Conservation (phyloP, 2,329 filamentous ascomycete genomes). For the Talaromyces sp. region DNA sequence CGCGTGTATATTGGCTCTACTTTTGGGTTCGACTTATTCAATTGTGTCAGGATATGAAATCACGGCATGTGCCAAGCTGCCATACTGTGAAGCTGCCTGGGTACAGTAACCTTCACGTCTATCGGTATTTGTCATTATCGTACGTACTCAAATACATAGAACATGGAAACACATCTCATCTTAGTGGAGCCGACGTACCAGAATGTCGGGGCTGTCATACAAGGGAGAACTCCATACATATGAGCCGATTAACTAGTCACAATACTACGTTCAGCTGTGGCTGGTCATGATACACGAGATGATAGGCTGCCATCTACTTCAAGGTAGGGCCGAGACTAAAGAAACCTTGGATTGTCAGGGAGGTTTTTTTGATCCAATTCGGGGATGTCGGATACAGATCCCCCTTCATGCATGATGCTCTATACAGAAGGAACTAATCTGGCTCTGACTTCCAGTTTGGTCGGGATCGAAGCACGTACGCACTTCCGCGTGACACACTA, state of each 20-base stretch:
- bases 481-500: neutral
- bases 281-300: neutral
- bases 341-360: neutral
- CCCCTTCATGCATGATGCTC: neutral
- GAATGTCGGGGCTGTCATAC: conserved; percentile 1
- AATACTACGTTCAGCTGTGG: neutral
- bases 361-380: neutral
- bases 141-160: neutral
- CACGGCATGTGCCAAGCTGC: neutral
- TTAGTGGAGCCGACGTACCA: neutral
- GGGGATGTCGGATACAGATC: neutral
- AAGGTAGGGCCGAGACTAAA: neutral
- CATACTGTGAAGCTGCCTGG: neutral
- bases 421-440: neutral
- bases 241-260: too few relatives aligned
- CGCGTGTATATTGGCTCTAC: too few relatives aligned
- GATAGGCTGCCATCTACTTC: neutral
- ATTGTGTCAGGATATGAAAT: too few relatives aligned
- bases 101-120: neutral
- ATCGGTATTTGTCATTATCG: neutral
- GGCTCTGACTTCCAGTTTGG: neutral
- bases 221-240: neutral
- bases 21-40: too few relatives aligned
- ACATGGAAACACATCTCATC: neutral
- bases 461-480: neutral